Conservation (phyloP, 106 monocot genomes). For the Phalaenopsis equestris region DNA sequence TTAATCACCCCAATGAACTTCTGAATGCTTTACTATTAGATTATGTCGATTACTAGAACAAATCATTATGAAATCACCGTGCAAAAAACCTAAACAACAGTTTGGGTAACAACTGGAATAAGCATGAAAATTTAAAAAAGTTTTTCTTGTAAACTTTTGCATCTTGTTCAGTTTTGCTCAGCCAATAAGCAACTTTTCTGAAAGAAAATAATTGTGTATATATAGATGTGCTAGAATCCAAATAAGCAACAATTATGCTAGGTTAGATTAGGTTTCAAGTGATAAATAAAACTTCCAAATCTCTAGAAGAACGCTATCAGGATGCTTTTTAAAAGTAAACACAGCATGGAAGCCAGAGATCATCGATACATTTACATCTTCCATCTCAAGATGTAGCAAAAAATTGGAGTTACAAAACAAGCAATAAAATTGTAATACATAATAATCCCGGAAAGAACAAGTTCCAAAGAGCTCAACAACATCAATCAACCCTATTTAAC, state of each 20-base stretch:
- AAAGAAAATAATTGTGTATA: not conserved
- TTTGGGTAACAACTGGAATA: too few relatives aligned
- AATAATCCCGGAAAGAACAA: not conserved
- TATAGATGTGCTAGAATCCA: not conserved
- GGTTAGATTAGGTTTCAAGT: not conserved
- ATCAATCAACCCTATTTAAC: not conserved
- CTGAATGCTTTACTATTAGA: too few relatives aligned
- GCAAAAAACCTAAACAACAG: too few relatives aligned
- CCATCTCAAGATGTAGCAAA: not conserved
- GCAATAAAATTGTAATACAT: not conserved
- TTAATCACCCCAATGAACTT: too few relatives aligned
- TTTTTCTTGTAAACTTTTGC: too few relatives aligned
- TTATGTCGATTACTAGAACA: too few relatives aligned
- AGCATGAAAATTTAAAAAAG: too few relatives aligned
- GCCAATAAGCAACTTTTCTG: too few relatives aligned
- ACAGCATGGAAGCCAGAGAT: not conserved
- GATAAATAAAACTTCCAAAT: not conserved
- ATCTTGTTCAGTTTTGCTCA: too few relatives aligned
- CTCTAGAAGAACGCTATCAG: not conserved
- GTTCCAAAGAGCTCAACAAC: not conserved
- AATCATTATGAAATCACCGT: too few relatives aligned
- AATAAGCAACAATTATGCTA: not conserved
- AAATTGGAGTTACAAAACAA: not conserved
- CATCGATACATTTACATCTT: not conserved
- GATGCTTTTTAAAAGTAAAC: slow-evolving; percentile 1